phyloP scores from a whole-genome alignment of 1,139 yeast species.

The Geotrichum phurueaensis region DNA sequence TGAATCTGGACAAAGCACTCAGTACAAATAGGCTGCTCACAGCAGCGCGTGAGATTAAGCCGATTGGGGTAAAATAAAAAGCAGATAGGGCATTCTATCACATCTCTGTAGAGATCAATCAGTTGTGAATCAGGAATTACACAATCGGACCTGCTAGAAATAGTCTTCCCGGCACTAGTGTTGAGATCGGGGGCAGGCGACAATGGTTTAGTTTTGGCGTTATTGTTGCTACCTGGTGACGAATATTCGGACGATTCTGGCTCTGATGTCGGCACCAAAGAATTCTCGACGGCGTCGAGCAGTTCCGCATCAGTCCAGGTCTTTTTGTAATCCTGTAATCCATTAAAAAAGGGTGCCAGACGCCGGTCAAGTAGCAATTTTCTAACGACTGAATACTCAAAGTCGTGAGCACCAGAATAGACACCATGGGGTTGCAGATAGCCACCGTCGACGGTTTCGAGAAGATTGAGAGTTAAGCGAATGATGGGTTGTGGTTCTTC shows the following conservation, averaged over 20 bases:
- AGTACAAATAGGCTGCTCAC: constrained; percentile 88
- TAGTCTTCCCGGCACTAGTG: neutral
- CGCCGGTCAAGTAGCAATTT: constrained; percentile 57
- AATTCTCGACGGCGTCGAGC: constrained; percentile 43
- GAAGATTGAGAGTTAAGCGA: constrained; percentile 32
- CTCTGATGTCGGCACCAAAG: constrained; percentile 22
- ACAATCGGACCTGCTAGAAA: neutral
- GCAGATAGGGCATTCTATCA: constrained; percentile 90
- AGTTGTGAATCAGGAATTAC: neutral
- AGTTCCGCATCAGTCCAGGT: constrained; percentile 70
- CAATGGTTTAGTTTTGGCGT: neutral
- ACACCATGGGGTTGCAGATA: constrained; percentile 78
- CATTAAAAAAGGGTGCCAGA: constrained; percentile 86
- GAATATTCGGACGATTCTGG: neutral
- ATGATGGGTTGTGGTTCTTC: constrained; percentile 3
- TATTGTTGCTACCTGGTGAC: neutral
- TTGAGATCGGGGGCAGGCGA: neutral
- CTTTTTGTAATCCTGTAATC: constrained; percentile 72
- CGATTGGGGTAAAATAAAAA: constrained; percentile 77
- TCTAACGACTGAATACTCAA: constrained; percentile 65
- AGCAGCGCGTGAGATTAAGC: constrained; percentile 77
- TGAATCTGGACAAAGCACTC: constrained; percentile 97
- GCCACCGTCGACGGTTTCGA: constrained; percentile 45
- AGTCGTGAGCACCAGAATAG: constrained; percentile 70
- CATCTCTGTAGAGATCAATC: constrained; percentile 44